Percentiles rank a stretch among this genome's conserved stretches.
These are phyloP conservation scores for Plasmodium gonderi DNA, from an alignment of 169 alveolate genomes.

Conservation along the genomic window DNA sequence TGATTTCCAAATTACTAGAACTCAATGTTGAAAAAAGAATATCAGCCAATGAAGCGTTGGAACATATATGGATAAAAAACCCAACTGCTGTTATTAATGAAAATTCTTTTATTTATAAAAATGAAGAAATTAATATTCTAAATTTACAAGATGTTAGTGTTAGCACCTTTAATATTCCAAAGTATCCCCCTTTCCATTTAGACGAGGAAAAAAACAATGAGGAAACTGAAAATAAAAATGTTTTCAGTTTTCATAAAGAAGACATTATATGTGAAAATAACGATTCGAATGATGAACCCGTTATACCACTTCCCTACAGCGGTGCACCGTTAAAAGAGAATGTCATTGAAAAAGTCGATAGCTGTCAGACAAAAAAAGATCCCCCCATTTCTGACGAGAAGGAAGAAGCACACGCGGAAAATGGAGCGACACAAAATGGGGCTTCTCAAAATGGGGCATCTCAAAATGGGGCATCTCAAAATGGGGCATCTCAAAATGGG, in stretches of 20 bases:
- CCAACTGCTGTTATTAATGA: constrained; percentile 89
- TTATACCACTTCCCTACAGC: constrained; percentile 59
- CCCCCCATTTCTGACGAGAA: background rate
- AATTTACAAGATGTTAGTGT: constrained; percentile 73
- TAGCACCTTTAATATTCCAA: constrained; percentile 75
- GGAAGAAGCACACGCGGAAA: background rate
- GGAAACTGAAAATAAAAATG: constrained; percentile 15
- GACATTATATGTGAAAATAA: constrained; percentile 47
- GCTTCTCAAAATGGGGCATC: background rate
- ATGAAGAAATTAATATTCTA: constrained; percentile 64
- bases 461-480: too few species aligned
- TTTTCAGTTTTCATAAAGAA: constrained; percentile 21
- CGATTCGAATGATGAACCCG: constrained; percentile 66
- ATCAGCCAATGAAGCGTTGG: constrained; percentile 88
- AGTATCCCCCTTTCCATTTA: constrained; percentile 44
- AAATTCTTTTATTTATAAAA: constrained; percentile 71
- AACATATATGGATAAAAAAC: constrained; percentile 89
- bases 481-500: too few species aligned
- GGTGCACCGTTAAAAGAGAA: constrained; percentile 44
- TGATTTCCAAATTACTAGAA: constrained; percentile 78
- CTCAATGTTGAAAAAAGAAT: constrained; percentile 83
- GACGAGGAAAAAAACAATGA: constrained; percentile 41
- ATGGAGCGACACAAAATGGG: background rate
- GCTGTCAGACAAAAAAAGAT: background rate
- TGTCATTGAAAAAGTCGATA: background rate